These are phyloP conservation scores for Eucalyptus tenuipes DNA, from an alignment of 345 rosid species.

Conservation along the genomic window DNA sequence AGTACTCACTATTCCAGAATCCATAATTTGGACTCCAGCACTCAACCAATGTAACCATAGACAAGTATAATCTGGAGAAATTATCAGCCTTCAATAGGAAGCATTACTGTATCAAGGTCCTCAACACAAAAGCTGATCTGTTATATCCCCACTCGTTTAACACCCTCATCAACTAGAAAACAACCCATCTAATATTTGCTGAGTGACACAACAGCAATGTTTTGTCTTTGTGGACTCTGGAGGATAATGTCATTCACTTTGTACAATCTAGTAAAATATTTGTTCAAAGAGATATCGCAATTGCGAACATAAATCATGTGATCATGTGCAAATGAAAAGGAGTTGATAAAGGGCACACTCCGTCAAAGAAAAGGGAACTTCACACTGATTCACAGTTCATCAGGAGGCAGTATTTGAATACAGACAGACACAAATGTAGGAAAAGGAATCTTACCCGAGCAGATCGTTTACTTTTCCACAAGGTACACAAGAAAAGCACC, in stretches of 20 bases:
- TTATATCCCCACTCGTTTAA: neutral
- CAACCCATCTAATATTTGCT: neutral
- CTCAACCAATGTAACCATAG: neutral
- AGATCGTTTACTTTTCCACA: conserved; percentile 80
- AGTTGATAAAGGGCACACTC: neutral
- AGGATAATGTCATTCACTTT: neutral
- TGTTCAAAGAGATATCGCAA: neutral
- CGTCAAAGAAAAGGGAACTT: neutral
- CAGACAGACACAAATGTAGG: neutral
- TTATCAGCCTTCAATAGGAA: neutral
- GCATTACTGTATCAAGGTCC: neutral
- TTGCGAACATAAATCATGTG: neutral
- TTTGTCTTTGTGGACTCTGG: neutral
- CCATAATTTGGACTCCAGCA: neutral
- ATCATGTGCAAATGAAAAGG: neutral
- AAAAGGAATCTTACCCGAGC: conserved; percentile 43
- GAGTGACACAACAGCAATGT: neutral
- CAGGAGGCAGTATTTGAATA: neutral
- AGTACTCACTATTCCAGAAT: neutral
- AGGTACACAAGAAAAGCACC: conserved; percentile 56
- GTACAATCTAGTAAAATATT: neutral
- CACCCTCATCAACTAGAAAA: neutral
- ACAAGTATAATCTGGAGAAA: neutral
- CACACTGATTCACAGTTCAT: neutral
- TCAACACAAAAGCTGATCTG: neutral